A percentile compares a stretch with the other conserved stretches of the same genome.
Evolutionary conservation across 1,284 basidiomycete genomes (phyloP).

Genomic region (Laetiporus sulphureus): DNA sequence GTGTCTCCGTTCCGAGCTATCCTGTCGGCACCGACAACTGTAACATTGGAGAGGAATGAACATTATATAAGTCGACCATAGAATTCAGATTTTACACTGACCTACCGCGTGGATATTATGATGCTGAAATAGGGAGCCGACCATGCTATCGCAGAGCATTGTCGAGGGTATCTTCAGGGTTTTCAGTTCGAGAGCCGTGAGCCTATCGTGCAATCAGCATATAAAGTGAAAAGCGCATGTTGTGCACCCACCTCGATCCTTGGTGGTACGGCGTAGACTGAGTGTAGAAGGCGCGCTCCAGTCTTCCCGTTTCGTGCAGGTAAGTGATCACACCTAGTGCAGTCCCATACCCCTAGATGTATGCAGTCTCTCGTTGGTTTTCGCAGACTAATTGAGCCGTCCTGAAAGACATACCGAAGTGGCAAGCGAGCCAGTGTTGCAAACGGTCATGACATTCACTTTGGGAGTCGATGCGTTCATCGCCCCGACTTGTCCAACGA

Average conservation of each 20-base stretch:
- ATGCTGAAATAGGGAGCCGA: slow-evolving; percentile 87
- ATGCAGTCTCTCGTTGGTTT: slow-evolving; percentile 7
- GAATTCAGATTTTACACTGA: slow-evolving; percentile 33
- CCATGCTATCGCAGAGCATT: slow-evolving; percentile 96
- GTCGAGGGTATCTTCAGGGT: slow-evolving; percentile 75
- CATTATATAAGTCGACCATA: slow-evolving; percentile 1
- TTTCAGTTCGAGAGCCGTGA: slow-evolving; percentile 84
- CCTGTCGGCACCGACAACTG: slow-evolving; percentile 79
- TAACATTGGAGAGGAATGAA: background rate
- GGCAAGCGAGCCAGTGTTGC: slow-evolving; percentile 90
- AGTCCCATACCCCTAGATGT: slow-evolving; percentile 80
- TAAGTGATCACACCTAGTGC: slow-evolving; percentile 91
- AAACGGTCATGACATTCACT: slow-evolving; percentile 86
- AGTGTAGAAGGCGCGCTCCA: slow-evolving; percentile 82
- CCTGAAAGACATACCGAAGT: slow-evolving; percentile 63
- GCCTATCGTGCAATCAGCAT: slow-evolving; percentile 31
- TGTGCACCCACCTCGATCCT: slow-evolving; percentile 54
- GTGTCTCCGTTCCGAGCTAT: slow-evolving; percentile 90
- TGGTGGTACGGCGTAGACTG: slow-evolving; percentile 94
- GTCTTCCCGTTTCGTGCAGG: slow-evolving; percentile 69
- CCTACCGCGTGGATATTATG: slow-evolving; percentile 83
- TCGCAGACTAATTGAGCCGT: background rate
- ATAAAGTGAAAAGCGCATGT: background rate
- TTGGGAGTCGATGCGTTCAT: slow-evolving; percentile 40
- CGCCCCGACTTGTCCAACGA: slow-evolving; percentile 49